Conservation (phyloP, 2,329 filamentous ascomycete species). For the Ascochyta pisi region DNA sequence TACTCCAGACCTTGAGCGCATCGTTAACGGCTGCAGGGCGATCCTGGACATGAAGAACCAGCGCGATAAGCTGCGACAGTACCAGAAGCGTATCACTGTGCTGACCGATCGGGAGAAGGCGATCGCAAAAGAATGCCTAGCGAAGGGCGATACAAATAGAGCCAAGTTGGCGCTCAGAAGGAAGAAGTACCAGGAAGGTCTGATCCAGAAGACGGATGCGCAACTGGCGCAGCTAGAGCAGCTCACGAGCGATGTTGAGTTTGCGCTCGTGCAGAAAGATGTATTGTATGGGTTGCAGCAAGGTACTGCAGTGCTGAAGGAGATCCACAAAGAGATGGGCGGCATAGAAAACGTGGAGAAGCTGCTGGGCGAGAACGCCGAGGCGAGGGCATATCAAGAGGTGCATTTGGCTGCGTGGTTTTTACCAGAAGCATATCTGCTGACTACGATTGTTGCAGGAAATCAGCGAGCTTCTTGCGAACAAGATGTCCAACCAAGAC, state of each 20-base stretch:
- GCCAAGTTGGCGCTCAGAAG: slow-evolving; percentile 88
- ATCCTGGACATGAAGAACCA: slow-evolving; percentile 98
- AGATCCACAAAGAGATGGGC: slow-evolving; percentile 96
- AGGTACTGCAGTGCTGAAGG: slow-evolving; percentile 85
- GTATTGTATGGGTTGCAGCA: slow-evolving; percentile 91
- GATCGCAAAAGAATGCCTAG: slow-evolving; percentile 83
- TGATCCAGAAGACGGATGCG: slow-evolving; percentile 86
- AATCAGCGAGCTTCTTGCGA: slow-evolving; percentile 87
- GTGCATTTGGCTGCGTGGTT: slow-evolving; percentile 54
- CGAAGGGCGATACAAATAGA: slow-evolving; percentile 76
- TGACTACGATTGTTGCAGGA: slow-evolving; percentile 64
- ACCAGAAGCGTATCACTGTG: slow-evolving; percentile 86
- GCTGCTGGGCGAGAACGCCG: slow-evolving; percentile 89
- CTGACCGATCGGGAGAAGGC: slow-evolving; percentile 88
- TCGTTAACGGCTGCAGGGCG: slow-evolving; percentile 64
- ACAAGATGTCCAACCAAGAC: slow-evolving; percentile 89
- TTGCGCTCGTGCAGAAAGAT: slow-evolving; percentile 96
- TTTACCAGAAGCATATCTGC: neutral
- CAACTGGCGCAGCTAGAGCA: slow-evolving; percentile 95
- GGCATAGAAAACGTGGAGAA: slow-evolving; percentile 93
- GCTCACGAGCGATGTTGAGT: slow-evolving; percentile 88
- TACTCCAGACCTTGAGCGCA: slow-evolving; percentile 2
- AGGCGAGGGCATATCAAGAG: slow-evolving; percentile 89
- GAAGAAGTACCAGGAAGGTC: slow-evolving; percentile 95
- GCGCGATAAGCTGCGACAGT: slow-evolving; percentile 95